Conservation (phyloP, 1,284 basidiomycete species). For the Leccinum subrobustum region DNA sequence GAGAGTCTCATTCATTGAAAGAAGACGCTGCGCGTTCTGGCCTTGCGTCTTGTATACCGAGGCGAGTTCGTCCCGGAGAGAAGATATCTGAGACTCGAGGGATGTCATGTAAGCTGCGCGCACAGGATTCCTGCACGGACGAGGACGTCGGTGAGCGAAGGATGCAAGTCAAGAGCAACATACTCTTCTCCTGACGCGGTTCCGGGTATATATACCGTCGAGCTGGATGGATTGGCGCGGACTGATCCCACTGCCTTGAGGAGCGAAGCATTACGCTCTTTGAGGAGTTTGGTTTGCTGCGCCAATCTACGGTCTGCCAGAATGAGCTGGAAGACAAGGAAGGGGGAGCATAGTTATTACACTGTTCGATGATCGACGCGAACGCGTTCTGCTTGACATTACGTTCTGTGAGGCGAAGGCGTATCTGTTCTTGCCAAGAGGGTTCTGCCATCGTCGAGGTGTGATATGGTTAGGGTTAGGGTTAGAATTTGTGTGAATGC, state of each 20-base stretch:
- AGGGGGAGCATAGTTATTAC: conserved; percentile 45
- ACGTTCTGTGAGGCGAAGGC: conserved; percentile 74
- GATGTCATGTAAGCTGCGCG: conserved; percentile 86
- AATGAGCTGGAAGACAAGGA: conserved; percentile 14
- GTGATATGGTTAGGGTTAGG: conserved; percentile 27
- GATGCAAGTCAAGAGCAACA: conserved; percentile 29
- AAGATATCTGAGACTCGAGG: conserved; percentile 90
- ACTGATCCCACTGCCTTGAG: conserved; percentile 76
- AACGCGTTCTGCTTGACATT: conserved; percentile 76
- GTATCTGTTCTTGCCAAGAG: conserved; percentile 75
- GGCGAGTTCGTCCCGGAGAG: conserved; percentile 86
- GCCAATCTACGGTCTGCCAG: conserved; percentile 81
- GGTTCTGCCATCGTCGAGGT: conserved; percentile 65
- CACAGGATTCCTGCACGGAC: conserved; percentile 66
- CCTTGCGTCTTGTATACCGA: conserved; percentile 95
- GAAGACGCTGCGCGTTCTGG: conserved; percentile 89
- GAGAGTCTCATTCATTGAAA: conserved; percentile 92
- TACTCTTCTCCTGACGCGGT: conserved; percentile 64
- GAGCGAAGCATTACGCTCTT: conserved; percentile 85
- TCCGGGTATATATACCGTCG: conserved; percentile 62
- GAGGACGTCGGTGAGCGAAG: conserved; percentile 14
- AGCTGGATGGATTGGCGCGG: conserved; percentile 60
- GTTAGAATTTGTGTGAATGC: conserved; percentile 17
- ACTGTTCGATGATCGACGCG: conserved; percentile 85
- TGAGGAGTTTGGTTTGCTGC: conserved; percentile 84